Percentiles rank a stretch among this genome's conserved stretches.
Evolutionary conservation across 78 protist genomes (phyloP).

Genomic region (Dictyostelium citrinum): DNA sequence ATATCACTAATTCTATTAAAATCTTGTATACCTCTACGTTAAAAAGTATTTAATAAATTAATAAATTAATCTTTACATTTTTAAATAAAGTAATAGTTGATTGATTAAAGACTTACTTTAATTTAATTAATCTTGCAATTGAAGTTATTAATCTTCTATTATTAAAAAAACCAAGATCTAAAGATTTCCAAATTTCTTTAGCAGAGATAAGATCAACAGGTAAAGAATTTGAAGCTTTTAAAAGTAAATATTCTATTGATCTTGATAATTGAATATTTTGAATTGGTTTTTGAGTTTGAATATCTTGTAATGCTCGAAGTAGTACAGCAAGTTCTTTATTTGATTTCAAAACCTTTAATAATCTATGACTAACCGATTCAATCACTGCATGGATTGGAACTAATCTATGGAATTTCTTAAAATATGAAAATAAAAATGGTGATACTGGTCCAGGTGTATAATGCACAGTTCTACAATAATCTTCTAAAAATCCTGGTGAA

Average conservation of each 20-base stretch:
- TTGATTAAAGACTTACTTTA: not conserved
- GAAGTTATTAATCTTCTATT: conserved; percentile 1
- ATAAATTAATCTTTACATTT: not conserved
- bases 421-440: not conserved
- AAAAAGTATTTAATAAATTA: not conserved
- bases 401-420: not conserved
- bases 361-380: not conserved
- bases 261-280: conserved; percentile 1
- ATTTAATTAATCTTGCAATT: conserved; percentile 27
- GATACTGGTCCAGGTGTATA: not conserved
- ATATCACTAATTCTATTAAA: not conserved
- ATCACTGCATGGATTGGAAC: not conserved
- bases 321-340: conserved; percentile 6
- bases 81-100: not conserved
- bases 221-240: not conserved
- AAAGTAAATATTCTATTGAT: not conserved
- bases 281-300: not conserved
- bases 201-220: not conserved
- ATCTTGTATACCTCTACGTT: conserved; percentile 1
- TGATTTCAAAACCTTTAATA: conserved; percentile 2
- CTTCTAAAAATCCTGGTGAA: conserved; percentile 20
- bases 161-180: not conserved
- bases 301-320: not conserved
- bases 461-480: not conserved
- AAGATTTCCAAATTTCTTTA: conserved; percentile 6